A percentile compares a stretch with the other conserved stretches of the same genome.
phyloP scores from a whole-genome alignment of 169 alveolate species.

The Plasmodium malariae region DNA sequence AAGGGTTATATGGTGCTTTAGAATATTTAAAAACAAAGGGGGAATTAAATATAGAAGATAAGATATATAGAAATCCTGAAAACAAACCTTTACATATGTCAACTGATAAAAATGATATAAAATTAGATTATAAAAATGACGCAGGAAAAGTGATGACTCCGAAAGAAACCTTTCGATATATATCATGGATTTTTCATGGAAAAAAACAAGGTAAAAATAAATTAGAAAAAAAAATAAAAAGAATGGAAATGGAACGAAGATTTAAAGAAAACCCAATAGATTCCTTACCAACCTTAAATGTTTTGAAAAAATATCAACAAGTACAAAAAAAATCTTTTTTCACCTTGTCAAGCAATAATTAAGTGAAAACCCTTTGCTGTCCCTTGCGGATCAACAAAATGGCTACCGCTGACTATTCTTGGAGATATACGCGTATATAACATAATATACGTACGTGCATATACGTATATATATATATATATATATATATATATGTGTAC shows the following conservation, averaged over 20 bases:
- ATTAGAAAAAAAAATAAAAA: conserved; percentile 80
- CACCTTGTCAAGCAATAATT: conserved; percentile 54
- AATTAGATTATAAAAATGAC: conserved; percentile 80
- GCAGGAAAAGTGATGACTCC: conserved; percentile 86
- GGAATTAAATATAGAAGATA: conserved; percentile 76
- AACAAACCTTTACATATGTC: conserved; percentile 70
- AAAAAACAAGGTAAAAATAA: conserved; percentile 85
- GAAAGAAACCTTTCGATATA: conserved; percentile 84
- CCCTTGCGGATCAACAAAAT: too few species aligned
- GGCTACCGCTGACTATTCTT: too few species aligned
- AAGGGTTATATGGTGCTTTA: conserved; percentile 84
- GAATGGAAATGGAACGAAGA: conserved; percentile 83
- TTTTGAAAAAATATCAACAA: conserved; percentile 79
- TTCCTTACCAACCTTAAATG: conserved; percentile 85
- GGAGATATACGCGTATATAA: too few species aligned
- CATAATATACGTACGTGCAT: too few species aligned
- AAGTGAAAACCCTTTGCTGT: neutral
- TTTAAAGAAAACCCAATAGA: conserved; percentile 81
- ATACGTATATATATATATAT: too few species aligned
- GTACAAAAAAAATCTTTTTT: conserved; percentile 80
- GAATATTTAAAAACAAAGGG: conserved; percentile 85
- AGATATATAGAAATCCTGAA: conserved; percentile 77
- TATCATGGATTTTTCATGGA: conserved; percentile 87
- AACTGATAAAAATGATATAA: conserved; percentile 79
- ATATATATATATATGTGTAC: too few species aligned